These are phyloP conservation scores for Ogataea hybrid DNA, from an alignment of 1,139 yeast species.

Conservation along the genomic window DNA sequence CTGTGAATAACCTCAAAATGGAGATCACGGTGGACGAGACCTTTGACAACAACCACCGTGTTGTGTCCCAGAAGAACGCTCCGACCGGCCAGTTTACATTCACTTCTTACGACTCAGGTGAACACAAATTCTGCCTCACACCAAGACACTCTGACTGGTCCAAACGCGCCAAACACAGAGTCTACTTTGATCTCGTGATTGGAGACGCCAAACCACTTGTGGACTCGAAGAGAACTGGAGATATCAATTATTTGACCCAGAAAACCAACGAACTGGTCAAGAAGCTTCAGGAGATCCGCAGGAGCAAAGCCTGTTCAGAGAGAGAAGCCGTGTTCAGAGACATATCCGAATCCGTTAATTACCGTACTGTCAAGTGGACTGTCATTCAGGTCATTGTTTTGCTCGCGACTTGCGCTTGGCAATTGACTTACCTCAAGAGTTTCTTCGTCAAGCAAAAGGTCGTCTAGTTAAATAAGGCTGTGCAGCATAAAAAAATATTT, in stretches of 20 bases:
- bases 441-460: conserved; percentile 40
- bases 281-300: conserved; percentile 47
- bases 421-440: conserved; percentile 36
- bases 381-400: conserved; percentile 48
- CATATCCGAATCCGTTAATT: conserved; percentile 51
- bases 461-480: conserved; percentile 23
- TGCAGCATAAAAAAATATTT: conserved; percentile 6
- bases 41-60: conserved; percentile 55
- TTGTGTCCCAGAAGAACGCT: conserved; percentile 51
- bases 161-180: conserved; percentile 38
- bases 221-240: conserved; percentile 46
- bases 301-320: conserved; percentile 53
- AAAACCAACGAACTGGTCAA: conserved; percentile 44
- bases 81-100: conserved; percentile 58
- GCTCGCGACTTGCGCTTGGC: conserved; percentile 40
- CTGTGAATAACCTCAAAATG: conserved; percentile 36
- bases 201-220: conserved; percentile 44
- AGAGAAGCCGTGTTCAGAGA: conserved; percentile 56
- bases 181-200: conserved; percentile 48
- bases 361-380: conserved; percentile 54
- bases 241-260: conserved; percentile 40
- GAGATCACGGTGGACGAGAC: conserved; percentile 52
- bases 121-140: conserved; percentile 58
- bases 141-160: conserved; percentile 49
- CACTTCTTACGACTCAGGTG: conserved; percentile 60